These are phyloP conservation scores for Choanephora cucurbitarum DNA, from an alignment of 371 early-diverging fungal genomes.

Conservation along the genomic window DNA sequence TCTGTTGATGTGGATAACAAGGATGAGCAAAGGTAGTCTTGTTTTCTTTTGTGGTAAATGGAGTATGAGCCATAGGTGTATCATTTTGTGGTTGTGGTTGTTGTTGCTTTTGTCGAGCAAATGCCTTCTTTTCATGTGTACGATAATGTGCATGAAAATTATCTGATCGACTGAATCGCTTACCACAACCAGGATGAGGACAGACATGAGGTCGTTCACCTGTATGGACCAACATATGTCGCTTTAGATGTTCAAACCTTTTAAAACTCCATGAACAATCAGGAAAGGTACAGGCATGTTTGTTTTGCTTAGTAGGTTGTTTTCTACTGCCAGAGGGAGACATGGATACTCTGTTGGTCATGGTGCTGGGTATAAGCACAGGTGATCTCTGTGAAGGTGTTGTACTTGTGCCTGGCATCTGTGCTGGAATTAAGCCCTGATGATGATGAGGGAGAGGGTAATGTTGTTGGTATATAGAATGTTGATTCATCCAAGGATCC, in stretches of 20 bases:
- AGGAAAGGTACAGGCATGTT: constrained; percentile 58
- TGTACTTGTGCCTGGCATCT: background rate
- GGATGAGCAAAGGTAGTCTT: background rate
- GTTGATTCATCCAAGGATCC: constrained; percentile 35
- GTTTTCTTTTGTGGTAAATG: background rate
- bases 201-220: constrained; percentile 71
- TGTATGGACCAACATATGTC: constrained; percentile 78
- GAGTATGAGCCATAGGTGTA: background rate
- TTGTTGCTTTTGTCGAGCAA: constrained; percentile 34
- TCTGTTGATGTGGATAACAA: no score
- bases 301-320: constrained; percentile 45
- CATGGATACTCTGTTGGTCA: constrained; percentile 1
- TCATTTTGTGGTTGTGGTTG: no score
- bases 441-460: constrained; percentile 17
- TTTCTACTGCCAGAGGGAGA: constrained; percentile 12
- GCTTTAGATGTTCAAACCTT: constrained; percentile 82
- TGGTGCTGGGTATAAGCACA: constrained; percentile 20
- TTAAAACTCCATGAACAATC: constrained; percentile 70
- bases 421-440: background rate
- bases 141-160: constrained; percentile 68
- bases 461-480: constrained; percentile 12
- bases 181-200: constrained; percentile 67
- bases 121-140: constrained; percentile 52
- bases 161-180: constrained; percentile 77
- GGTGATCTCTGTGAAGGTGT: background rate